These are phyloP conservation scores for Epithemia pelagica DNA, from an alignment of 108 stramenopile genomes.

Conservation along the genomic window DNA sequence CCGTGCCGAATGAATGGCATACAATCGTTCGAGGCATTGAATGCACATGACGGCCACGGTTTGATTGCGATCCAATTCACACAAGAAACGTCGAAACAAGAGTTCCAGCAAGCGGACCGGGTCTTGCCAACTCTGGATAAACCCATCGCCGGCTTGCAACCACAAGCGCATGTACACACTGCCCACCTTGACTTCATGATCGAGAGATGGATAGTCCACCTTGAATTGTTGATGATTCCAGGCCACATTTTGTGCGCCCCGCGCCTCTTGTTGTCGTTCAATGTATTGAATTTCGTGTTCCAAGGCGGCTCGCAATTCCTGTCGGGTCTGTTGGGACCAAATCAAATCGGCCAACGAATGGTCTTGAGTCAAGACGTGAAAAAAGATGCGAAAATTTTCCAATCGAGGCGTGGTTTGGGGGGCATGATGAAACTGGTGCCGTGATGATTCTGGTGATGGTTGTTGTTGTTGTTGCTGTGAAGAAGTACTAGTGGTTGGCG, in stretches of 20 bases:
- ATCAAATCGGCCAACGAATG: constrained; percentile 72
- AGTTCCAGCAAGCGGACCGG: constrained; percentile 62
- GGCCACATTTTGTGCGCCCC: constrained; percentile 47
- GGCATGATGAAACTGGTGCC: not conserved
- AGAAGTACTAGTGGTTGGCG: too few relatives aligned
- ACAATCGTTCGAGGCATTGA: constrained; percentile 57
- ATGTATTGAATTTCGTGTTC: constrained; percentile 61
- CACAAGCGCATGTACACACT: constrained; percentile 71
- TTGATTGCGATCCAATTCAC: constrained; percentile 58
- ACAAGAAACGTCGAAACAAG: constrained; percentile 66
- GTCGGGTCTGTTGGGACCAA: constrained; percentile 74
- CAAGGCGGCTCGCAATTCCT: constrained; percentile 66
- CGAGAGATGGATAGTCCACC: constrained; percentile 69
- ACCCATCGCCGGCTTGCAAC: constrained; percentile 66
- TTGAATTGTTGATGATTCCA: constrained; percentile 81
- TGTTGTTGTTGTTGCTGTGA: constrained; percentile 8
- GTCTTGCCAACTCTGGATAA: constrained; percentile 64
- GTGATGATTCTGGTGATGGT: constrained; percentile 1
- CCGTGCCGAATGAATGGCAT: constrained; percentile 41
- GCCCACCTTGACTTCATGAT: constrained; percentile 59
- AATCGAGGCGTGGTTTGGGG: not conserved
- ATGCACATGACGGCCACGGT: constrained; percentile 66
- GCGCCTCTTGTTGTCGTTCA: constrained; percentile 44
- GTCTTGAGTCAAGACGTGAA: constrained; percentile 35
- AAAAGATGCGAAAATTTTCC: constrained; percentile 34